Base-by-base conservation (phyloP, 2,329 filamentous ascomycete genomes). In the Hypoxylon sp. region DNA sequence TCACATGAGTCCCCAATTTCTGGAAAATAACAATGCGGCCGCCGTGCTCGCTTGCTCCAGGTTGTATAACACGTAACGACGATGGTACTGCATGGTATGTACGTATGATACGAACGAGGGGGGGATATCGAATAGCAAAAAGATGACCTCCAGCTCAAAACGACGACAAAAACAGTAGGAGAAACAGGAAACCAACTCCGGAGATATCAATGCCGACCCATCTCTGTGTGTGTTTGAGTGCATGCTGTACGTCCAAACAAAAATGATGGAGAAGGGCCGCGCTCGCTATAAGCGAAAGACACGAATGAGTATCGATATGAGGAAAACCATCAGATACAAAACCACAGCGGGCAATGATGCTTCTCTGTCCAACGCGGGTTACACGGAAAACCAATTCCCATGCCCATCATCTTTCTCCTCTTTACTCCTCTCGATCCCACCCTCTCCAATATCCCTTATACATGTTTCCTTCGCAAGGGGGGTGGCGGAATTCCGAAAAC, bases 101-200 rank as follows among this genome's bases (percentile, higher is more conserved):
- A 69, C 63, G 66, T 67, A 70, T 64, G 61, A 65, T 70, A 70
- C 63, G 70, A 70, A 70, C 68, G 68, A 72, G 65, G 66, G 68
- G 70, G 68, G 70, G 70, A 71, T 71, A 71, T 64, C 55, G 33
- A 68, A 67, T 58, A 70, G 53, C 44, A 68, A 65, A 44, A 67
- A 60, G 58, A 70, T 47, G 58, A 62, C 47, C 58, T 64, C 65
- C 68, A 63, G 61, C 65, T 67, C 67, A 66, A 70, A 67, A 64
- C 35, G 56, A 67, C 63, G 47, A 65, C 51, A 55, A 67, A 44
- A 67, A 44, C 53, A 67, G 33, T 66, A 68, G 55, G 63, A 68
- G 65, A 70, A 57, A 67, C 48, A 62, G 60, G 60, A 63, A 72
- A 63, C 65, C 63, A 68, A 70, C 68, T 70, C 70, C 68, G 65